Evolutionary conservation across 2,329 filamentous ascomycete genomes (phyloP), one percentile per base, ranked within the genome.

Genomic region (Stemphylium lycopersici): DNA sequence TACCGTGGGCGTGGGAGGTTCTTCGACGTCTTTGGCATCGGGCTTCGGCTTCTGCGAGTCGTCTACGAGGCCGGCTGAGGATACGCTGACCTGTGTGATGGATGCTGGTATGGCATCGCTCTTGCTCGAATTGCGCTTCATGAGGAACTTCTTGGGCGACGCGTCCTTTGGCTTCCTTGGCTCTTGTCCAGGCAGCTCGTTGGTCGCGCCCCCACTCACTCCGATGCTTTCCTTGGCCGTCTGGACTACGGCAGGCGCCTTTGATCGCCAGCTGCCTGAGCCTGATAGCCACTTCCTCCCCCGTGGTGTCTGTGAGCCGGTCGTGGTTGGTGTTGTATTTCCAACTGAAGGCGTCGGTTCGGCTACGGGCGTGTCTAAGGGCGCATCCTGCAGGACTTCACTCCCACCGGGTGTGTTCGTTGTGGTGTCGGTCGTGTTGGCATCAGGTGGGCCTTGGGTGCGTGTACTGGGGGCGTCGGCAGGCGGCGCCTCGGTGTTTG

Each of bases 161-260:
- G 69, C 62, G 43, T 64, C 64, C 24, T 52, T 63, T 4, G 61
- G 44, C 33, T 66, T 64, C 46, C 69, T 72, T 10, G 61, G 63
- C 15, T 67, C 71, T 33, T 74, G 68, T 6, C 42, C 53, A 7
- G 70, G 69, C 11, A 76, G 63, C 48, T 79, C 77, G 13, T 74
- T 74, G 3, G 77, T 78, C 1, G 77, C 71, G 18, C 78, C 77
- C 41, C 76, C 75, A 40, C 73, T 73, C 20, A 76, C 73, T 4
- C 79, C 79, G 24, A 81, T 77, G 58, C 75, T 80, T 61, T 81
- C 78, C 22, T 71, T 72, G 7, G 77, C 77, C 6, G 79, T 77
- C 61, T 78, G 73, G n/a, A 79, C 78, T 7, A 79, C 73, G 1
- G 79, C 75, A 10, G 76, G 75, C 10, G 79, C 77, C 66, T 81